Evolutionary conservation across 2,329 filamentous ascomycete species (phyloP).

Genomic region (Penicillium sp.): DNA sequence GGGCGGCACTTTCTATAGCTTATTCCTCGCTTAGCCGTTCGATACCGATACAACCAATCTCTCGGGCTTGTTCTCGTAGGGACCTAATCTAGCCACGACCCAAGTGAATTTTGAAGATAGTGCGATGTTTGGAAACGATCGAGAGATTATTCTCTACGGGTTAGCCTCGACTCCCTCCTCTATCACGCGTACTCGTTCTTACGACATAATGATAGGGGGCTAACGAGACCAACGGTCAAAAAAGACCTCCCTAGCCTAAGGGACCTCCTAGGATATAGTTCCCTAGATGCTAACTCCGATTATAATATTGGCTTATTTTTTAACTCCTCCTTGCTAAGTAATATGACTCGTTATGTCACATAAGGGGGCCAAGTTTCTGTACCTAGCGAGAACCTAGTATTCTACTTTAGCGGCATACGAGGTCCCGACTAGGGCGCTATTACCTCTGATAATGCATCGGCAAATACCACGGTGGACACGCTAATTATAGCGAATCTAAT

Average conservation of each 20-base stretch:
- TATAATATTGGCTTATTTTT: constrained; percentile 47
- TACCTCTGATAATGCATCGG: constrained; percentile 32
- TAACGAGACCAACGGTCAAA: constrained; percentile 37
- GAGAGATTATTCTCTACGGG: constrained; percentile 61
- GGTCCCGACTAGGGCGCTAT: constrained; percentile 51
- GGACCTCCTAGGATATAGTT: constrained; percentile 49
- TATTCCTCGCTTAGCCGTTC: constrained; percentile 1
- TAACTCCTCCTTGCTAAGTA: constrained; percentile 38
- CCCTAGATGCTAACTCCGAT: constrained; percentile 49
- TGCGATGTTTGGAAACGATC: constrained; percentile 60
- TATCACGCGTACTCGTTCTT: neutral
- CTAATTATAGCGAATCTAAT: constrained; percentile 60
- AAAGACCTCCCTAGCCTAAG: constrained; percentile 41
- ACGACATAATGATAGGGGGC: constrained; percentile 39
- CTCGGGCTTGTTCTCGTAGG: constrained; percentile 1
- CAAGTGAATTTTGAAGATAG: constrained; percentile 56
- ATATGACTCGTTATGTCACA: constrained; percentile 58
- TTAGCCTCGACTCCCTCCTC: constrained; percentile 5
- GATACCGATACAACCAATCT: constrained; percentile 1
- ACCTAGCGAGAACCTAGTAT: constrained; percentile 65
- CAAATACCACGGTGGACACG: constrained; percentile 46
- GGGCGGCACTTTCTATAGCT: constrained; percentile 1
- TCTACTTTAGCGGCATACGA: constrained; percentile 63
- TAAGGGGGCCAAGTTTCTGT: constrained; percentile 60
- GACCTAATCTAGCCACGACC: constrained; percentile 42